Percentiles rank a stretch among this genome's conserved stretches.
Evolutionary conservation across 2,329 filamentous ascomycete genomes (phyloP).

Genomic region (Fonsecaea pedrosoi): DNA sequence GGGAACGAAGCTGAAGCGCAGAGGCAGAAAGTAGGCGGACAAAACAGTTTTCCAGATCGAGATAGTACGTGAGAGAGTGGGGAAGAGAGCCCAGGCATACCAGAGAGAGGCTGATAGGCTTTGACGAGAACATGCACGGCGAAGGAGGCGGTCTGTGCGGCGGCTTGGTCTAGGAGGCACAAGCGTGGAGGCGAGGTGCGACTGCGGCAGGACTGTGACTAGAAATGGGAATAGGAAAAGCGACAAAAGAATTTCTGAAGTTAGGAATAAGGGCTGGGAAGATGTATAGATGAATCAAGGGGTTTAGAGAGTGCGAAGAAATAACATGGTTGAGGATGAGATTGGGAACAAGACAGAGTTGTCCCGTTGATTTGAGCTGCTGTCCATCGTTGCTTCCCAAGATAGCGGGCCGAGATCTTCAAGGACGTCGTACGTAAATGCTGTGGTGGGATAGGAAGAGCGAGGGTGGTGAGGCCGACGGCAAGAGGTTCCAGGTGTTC

Average conservation of each 20-base stretch:
- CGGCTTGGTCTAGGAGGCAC: conserved; percentile 18
- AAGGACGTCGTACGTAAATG: not conserved
- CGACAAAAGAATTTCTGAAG: not conserved
- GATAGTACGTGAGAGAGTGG: conserved; percentile 15
- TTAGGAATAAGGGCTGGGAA: conserved; percentile 20
- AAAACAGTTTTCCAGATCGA: conserved; percentile 36
- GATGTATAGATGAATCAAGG: not conserved
- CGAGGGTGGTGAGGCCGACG: not conserved
- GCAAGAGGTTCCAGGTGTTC: not conserved
- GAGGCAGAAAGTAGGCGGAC: not conserved
- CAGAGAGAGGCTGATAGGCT: conserved; percentile 27
- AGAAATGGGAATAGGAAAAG: conserved; percentile 9
- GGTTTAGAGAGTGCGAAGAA: not conserved
- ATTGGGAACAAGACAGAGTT: not conserved
- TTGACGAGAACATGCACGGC: conserved; percentile 34
- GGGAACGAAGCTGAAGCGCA: not conserved
- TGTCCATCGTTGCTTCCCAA: conserved; percentile 12
- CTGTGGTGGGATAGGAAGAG: not conserved
- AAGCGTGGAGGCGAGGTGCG: conserved; percentile 18
- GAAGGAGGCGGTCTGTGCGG: conserved; percentile 28
- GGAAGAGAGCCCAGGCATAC: conserved; percentile 24
- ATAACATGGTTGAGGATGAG: not conserved
- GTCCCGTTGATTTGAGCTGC: not conserved
- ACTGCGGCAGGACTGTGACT: not conserved
- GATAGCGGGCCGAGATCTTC: not conserved